These are phyloP conservation scores for Aspergillus awamori DNA, from an alignment of 2,329 filamentous ascomycete genomes.

Conservation along the genomic window DNA sequence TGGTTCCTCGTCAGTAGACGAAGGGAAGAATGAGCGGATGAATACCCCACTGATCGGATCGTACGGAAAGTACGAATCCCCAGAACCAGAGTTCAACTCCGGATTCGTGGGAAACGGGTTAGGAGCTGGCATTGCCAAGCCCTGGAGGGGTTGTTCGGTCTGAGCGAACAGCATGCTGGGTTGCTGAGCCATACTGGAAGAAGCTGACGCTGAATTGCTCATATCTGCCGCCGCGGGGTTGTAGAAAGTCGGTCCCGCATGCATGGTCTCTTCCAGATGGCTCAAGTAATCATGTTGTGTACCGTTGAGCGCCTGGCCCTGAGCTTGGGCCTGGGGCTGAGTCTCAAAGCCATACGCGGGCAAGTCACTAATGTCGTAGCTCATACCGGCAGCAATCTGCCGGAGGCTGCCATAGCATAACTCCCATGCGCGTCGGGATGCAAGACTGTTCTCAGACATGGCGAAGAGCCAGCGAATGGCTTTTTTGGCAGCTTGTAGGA, in stretches of 20 bases:
- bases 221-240: background rate
- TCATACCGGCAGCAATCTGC: conserved; percentile 38
- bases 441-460: conserved; percentile 43
- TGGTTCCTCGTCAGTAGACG: conserved; percentile 27
- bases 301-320: conserved; percentile 4
- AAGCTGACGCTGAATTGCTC: background rate
- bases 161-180: background rate
- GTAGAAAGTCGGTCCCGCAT: background rate
- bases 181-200: background rate
- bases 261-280: background rate
- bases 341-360: conserved; percentile 27
- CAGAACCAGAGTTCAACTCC: conserved; percentile 14
- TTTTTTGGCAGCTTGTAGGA: conserved; percentile 45
- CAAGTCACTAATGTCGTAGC: conserved; percentile 40
- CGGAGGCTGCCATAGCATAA: conserved; percentile 43
- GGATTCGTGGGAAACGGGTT: conserved; percentile 10
- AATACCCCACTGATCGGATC: conserved; percentile 44
- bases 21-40: conserved; percentile 44
- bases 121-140: background rate
- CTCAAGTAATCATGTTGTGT: conserved; percentile 13
- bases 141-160: background rate
- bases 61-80: conserved; percentile 42
- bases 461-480: conserved; percentile 47
- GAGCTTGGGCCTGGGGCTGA: conserved; percentile 5
- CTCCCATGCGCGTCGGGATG: conserved; percentile 47